Conservation (phyloP, 2,329 filamentous ascomycete genomes). For the Diaporthe nobilis region DNA sequence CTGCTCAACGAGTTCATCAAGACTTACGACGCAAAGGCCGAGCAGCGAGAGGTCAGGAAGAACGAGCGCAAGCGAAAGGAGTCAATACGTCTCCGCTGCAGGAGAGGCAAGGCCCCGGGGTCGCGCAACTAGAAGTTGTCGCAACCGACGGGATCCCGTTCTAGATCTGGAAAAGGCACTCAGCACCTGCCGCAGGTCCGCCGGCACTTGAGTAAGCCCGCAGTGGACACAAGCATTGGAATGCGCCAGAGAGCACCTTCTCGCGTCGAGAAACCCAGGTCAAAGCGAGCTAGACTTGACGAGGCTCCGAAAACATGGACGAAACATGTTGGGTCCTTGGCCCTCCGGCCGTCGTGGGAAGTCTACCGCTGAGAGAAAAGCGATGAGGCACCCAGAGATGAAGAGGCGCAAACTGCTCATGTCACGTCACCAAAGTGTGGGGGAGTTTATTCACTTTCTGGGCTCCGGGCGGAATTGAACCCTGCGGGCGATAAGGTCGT, state of each 20-base stretch:
- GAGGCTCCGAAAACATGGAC: neutral
- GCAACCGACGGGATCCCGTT: neutral
- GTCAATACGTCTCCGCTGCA: neutral
- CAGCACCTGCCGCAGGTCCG: neutral
- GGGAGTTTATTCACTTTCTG: neutral
- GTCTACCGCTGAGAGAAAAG: neutral
- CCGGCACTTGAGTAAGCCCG: neutral
- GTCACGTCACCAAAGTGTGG: neutral
- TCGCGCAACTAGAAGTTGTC: slow-evolving; percentile 8
- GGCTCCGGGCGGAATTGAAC: neutral
- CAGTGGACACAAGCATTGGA: neutral
- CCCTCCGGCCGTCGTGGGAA: neutral
- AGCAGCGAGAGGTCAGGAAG: slow-evolving; percentile 44
- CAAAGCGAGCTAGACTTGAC: neutral
- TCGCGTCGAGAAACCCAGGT: neutral
- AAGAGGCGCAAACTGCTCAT: neutral
- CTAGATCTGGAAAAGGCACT: neutral
- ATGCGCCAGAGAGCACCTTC: neutral
- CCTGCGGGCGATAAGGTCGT: neutral
- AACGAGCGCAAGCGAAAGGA: slow-evolving; percentile 39
- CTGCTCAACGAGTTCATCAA: slow-evolving; percentile 45
- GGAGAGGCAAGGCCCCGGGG: slow-evolving; percentile 43
- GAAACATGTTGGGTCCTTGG: neutral
- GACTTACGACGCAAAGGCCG: slow-evolving; percentile 46
- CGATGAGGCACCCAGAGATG: neutral